A percentile compares a stretch with the other conserved stretches of the same genome.
Evolutionary conservation across 345 rosid species (phyloP).

Genomic region (Citrus hindsii): DNA sequence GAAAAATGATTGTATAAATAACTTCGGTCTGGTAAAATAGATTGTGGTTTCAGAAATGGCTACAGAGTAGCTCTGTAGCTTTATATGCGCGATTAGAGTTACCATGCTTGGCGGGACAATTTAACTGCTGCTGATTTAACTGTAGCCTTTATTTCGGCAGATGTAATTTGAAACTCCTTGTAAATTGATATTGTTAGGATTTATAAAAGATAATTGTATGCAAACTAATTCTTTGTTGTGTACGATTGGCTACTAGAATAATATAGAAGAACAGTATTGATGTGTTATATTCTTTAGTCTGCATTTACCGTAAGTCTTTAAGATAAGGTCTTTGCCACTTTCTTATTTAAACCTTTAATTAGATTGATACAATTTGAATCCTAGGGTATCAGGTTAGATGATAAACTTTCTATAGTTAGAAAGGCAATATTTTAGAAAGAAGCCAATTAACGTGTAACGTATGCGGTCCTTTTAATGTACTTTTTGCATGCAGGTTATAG

Average conservation of each 20-base stretch:
- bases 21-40: neutral
- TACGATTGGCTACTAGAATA: neutral
- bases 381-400: neutral
- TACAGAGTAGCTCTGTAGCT: neutral
- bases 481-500: neutral
- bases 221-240: neutral
- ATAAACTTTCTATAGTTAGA: neutral
- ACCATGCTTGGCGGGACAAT: neutral
- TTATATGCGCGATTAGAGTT: neutral
- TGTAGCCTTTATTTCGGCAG: neutral
- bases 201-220: neutral
- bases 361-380: neutral
- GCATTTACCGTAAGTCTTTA: neutral
- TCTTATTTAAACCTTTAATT: neutral
- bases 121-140: neutral
- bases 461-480: neutral
- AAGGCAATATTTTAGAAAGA: neutral
- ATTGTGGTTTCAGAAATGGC: neutral
- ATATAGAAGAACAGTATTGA: neutral
- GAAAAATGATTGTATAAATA: neutral
- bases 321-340: neutral
- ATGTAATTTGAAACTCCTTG: neutral
- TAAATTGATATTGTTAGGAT: neutral
- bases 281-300: neutral
- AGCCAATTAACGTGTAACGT: neutral